Evolutionary conservation across 2,329 filamentous ascomycete species (phyloP).

Genomic region (Tolypocladium amazonense): DNA sequence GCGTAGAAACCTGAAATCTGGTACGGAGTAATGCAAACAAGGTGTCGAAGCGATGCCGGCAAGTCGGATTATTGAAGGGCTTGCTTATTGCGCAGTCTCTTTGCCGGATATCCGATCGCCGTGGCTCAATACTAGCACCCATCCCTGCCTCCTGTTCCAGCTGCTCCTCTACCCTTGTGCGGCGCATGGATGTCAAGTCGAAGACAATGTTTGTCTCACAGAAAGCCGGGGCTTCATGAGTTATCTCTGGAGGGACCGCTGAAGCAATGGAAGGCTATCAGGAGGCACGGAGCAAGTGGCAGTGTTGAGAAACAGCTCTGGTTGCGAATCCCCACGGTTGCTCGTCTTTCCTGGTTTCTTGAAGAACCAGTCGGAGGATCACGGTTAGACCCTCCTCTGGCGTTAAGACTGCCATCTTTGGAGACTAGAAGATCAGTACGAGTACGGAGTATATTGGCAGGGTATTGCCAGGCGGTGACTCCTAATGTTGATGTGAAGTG

Average conservation of each 20-base stretch:
- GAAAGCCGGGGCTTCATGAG: background rate
- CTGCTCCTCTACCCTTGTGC: background rate
- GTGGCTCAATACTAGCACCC: background rate
- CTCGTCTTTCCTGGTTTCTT: background rate
- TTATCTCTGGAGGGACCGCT: background rate
- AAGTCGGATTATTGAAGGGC: background rate
- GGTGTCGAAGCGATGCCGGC: background rate
- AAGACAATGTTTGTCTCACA: background rate
- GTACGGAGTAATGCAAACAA: background rate
- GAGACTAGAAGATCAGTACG: background rate
- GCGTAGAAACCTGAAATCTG: too few relatives aligned
- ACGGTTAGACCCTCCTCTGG: background rate
- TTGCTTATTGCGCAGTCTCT: background rate
- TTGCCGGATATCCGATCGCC: background rate
- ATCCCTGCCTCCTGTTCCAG: background rate
- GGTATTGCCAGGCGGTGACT: background rate
- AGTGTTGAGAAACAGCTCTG: background rate
- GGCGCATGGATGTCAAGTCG: background rate
- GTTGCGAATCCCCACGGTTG: background rate
- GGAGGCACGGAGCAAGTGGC: background rate
- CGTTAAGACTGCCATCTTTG: background rate
- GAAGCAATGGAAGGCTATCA: background rate
- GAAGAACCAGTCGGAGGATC: too few relatives aligned
- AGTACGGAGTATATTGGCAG: background rate
- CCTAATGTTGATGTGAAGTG: background rate